A percentile compares a stretch with the other conserved stretches of the same genome.
Evolutionary conservation across 345 rosid genomes (phyloP).

Genomic region (Populus alba): DNA sequence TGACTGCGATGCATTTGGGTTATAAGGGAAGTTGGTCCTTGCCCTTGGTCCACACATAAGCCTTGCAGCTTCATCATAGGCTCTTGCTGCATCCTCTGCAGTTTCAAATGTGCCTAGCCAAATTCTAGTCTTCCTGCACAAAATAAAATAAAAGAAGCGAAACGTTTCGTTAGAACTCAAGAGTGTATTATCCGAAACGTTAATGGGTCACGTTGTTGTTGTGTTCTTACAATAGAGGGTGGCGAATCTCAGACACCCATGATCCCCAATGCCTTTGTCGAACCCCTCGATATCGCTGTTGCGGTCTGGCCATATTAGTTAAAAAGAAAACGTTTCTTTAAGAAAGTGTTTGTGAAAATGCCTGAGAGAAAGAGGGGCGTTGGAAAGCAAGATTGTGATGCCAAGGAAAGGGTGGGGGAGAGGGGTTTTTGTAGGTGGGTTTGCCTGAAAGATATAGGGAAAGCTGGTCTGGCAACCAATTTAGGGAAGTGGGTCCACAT

Average conservation of each 20-base stretch:
- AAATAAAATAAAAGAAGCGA: neutral
- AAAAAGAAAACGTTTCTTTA: conserved; percentile 14
- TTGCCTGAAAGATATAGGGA: conserved; percentile 20
- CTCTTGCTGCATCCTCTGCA: conserved; percentile 93
- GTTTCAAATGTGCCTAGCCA: conserved; percentile 98
- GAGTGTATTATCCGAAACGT: neutral
- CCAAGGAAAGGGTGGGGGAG: conserved; percentile 24
- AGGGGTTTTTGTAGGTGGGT: conserved; percentile 61
- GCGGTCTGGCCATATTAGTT: conserved; percentile 76
- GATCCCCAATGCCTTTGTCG: conserved; percentile 99
- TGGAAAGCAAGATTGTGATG: neutral
- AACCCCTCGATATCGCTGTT: conserved; percentile 92
- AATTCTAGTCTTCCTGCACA: conserved; percentile 83
- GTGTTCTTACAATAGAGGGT: conserved; percentile 73
- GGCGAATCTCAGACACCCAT: conserved; percentile 99
- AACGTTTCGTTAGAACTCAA: conserved; percentile 23
- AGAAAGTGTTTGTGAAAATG: conserved; percentile 46
- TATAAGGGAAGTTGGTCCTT: conserved; percentile 86
- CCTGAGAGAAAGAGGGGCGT: conserved; percentile 19
- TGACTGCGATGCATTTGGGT: conserved; percentile 62
- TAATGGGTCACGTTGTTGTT: neutral
- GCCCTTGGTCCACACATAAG: conserved; percentile 96
- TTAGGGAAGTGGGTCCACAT: conserved; percentile 50
- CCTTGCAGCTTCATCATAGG: conserved; percentile 97
- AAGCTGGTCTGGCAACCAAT: conserved; percentile 59